Conservation (phyloP, 257 asterid genomes). For the Solanum bulbocastanum region DNA sequence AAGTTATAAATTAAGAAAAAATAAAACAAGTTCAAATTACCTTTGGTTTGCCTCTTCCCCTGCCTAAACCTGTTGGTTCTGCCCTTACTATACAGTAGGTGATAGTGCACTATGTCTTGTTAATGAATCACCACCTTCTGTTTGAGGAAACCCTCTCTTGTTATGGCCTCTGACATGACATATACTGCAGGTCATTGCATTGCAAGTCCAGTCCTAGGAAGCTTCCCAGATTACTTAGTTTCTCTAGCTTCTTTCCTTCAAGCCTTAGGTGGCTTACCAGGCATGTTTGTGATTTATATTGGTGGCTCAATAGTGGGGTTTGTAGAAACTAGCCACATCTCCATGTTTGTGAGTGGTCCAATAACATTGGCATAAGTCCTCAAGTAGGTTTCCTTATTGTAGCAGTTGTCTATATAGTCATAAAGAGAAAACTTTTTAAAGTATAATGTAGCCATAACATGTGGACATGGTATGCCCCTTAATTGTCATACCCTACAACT, state of each 20-base stretch:
- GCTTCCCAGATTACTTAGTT: background rate
- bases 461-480: background rate
- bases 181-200: no score
- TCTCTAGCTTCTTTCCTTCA: background rate
- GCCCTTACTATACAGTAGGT: no score
- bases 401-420: background rate
- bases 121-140: background rate
- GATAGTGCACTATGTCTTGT: background rate
- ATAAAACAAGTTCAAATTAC: background rate
- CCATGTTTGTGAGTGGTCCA: background rate
- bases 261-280: background rate
- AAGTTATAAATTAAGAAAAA: no score
- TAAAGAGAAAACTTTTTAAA: background rate
- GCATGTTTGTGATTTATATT: background rate
- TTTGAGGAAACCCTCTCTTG: no score
- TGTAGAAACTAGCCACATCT: background rate
- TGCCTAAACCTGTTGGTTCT: background rate
- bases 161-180: no score
- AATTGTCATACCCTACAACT: background rate
- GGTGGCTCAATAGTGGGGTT: background rate
- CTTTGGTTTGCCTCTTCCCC: background rate
- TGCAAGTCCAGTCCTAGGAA: no score
- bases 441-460: background rate
- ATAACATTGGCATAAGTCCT: background rate
- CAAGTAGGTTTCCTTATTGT: background rate